Conservation (phyloP, 2,329 filamentous ascomycete genomes). For the Fusarium xylarioides region DNA sequence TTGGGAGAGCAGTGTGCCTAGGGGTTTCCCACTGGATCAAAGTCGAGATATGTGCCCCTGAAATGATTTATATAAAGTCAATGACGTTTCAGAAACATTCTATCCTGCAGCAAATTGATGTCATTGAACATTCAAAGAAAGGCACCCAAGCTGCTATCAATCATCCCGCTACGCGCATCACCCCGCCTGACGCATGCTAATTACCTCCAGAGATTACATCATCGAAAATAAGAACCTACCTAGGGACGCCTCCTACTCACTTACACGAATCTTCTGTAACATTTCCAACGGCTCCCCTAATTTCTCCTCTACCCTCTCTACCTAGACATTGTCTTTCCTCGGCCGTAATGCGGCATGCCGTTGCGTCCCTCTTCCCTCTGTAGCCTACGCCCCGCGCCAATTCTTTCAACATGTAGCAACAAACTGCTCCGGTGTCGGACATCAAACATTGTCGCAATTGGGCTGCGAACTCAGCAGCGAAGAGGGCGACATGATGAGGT, state of each 20-base stretch:
- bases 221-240: slow-evolving; percentile 26
- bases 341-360: slow-evolving; percentile 71
- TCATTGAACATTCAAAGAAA: neutral
- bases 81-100: neutral
- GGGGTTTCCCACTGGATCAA: neutral
- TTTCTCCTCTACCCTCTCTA: neutral
- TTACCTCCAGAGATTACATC: slow-evolving; percentile 41
- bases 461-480: slow-evolving; percentile 21
- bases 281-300: neutral
- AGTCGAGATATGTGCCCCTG: neutral
- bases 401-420: slow-evolving; percentile 30
- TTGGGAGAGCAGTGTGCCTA: neutral
- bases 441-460: neutral
- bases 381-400: slow-evolving; percentile 33
- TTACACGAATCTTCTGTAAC: neutral
- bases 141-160: neutral
- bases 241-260: neutral
- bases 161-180: slow-evolving; percentile 34
- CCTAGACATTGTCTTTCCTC: neutral
- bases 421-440: slow-evolving; percentile 36
- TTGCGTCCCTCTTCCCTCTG: slow-evolving; percentile 50
- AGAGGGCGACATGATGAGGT: slow-evolving; percentile 31
- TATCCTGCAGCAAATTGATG: neutral
- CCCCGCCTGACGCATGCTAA: slow-evolving; percentile 29
- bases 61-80: neutral